Percentiles rank a stretch among this genome's conserved stretches.
Evolutionary conservation across 176 grass and related monocot genomes (phyloP).

Genomic region (Oryza rufipogon): DNA sequence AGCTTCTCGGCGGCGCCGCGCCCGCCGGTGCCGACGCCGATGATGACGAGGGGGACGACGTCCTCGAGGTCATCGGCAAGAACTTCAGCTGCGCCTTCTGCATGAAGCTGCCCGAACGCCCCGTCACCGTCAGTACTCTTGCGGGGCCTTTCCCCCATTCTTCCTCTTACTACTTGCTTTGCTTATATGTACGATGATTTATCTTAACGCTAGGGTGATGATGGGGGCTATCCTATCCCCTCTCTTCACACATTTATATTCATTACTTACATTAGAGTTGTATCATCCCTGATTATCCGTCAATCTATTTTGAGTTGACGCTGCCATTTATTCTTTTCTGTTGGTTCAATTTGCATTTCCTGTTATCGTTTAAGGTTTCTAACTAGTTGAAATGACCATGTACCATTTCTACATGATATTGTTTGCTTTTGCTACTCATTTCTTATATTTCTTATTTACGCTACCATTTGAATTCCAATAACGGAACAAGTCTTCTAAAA

Average conservation of each 20-base stretch:
- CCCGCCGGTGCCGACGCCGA: background rate
- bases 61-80: conserved; percentile 55
- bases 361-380: background rate
- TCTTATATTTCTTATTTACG: background rate
- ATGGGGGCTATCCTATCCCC: too few relatives aligned
- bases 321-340: background rate
- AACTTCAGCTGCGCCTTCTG: conserved; percentile 86
- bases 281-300: too few relatives aligned
- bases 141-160: too few relatives aligned
- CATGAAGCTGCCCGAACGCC: conserved; percentile 87
- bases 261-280: too few relatives aligned
- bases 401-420: background rate
- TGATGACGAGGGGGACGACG: conserved; percentile 25
- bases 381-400: background rate
- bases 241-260: too few relatives aligned
- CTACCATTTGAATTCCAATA: background rate
- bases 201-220: too few relatives aligned
- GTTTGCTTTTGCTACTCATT: background rate
- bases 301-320: too few relatives aligned
- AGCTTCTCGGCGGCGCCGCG: conserved; percentile 52
- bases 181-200: background rate
- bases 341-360: background rate
- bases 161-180: background rate
- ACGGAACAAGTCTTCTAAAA: background rate
- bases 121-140: conserved; percentile 66